Percentiles rank a stretch among this genome's conserved stretches.
These are phyloP conservation scores for Penicillium waksmanii DNA, from an alignment of 495 filamentous ascomycete species.

Conservation along the genomic window DNA sequence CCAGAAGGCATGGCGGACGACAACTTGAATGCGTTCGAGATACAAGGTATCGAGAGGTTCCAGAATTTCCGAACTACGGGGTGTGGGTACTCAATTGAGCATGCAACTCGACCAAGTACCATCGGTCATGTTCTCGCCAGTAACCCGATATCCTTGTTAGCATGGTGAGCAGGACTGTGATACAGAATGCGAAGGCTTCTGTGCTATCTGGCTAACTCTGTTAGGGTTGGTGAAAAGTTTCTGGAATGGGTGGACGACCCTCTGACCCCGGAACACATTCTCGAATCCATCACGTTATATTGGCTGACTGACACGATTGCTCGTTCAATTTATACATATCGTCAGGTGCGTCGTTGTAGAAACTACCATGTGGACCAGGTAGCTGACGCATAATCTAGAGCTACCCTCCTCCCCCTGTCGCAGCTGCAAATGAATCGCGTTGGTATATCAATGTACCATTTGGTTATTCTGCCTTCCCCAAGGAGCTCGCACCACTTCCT, in stretches of 20 bases:
- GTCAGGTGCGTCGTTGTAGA: constrained; percentile 32
- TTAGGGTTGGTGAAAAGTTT: constrained; percentile 69
- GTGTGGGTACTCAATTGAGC: constrained; percentile 57
- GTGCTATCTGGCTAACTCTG: neutral
- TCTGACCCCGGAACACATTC: constrained; percentile 56
- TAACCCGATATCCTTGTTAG: constrained; percentile 64
- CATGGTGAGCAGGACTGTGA: constrained; percentile 54
- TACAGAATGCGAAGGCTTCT: neutral
- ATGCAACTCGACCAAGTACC: constrained; percentile 63
- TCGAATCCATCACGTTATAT: constrained; percentile 62
- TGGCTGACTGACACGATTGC: constrained; percentile 67
- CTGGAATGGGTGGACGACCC: constrained; percentile 63
- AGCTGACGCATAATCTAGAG: constrained; percentile 17
- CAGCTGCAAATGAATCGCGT: constrained; percentile 28
- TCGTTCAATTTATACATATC: constrained; percentile 61
- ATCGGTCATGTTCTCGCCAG: constrained; percentile 61
- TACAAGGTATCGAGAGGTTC: constrained; percentile 34
- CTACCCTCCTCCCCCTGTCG: constrained; percentile 25
- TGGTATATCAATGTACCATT: constrained; percentile 57
- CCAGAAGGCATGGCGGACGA: constrained; percentile 62
- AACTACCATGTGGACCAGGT: neutral
- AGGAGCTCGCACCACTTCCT: constrained; percentile 55
- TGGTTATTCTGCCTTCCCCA: constrained; percentile 61
- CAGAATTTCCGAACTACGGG: constrained; percentile 44
- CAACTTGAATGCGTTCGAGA: constrained; percentile 38